A percentile compares a stretch with the other conserved stretches of the same genome.
phyloP scores from a whole-genome alignment of 1,139 yeast species.

The Meyerozyma sp. region DNA sequence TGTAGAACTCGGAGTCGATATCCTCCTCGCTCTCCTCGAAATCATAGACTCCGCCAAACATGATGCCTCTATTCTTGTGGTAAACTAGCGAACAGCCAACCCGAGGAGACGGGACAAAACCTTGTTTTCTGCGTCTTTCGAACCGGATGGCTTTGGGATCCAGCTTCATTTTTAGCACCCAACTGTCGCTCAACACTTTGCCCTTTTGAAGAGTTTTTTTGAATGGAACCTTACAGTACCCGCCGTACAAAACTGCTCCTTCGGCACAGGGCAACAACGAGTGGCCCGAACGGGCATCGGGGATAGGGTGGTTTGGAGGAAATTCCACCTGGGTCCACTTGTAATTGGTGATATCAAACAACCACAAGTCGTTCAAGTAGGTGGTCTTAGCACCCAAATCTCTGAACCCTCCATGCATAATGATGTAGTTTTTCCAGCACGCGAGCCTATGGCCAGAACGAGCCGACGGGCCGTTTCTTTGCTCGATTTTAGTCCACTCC shows the following conservation, averaged over 20 bases:
- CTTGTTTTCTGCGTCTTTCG: slow-evolving; percentile 87
- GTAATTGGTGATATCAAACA: slow-evolving; percentile 82
- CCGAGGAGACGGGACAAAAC: slow-evolving; percentile 83
- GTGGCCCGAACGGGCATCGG: slow-evolving; percentile 94
- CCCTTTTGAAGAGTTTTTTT: slow-evolving; percentile 88
- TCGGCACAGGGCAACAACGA: slow-evolving; percentile 77
- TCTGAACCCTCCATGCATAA: slow-evolving; percentile 88
- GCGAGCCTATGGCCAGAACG: slow-evolving; percentile 91
- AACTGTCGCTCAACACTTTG: slow-evolving; percentile 80
- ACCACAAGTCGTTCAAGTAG: slow-evolving; percentile 83
- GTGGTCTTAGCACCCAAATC: slow-evolving; percentile 83
- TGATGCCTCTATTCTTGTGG: slow-evolving; percentile 88
- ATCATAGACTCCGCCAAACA: slow-evolving; percentile 96
- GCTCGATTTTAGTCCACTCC: slow-evolving; percentile 87
- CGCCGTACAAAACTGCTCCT: slow-evolving; percentile 88
- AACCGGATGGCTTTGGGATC: slow-evolving; percentile 78
- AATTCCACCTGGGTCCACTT: slow-evolving; percentile 90
- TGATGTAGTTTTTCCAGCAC: slow-evolving; percentile 83
- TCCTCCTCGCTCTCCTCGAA: slow-evolving; percentile 93
- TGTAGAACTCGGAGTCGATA: slow-evolving; percentile 78
- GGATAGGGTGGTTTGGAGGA: slow-evolving; percentile 73
- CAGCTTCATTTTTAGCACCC: slow-evolving; percentile 84
- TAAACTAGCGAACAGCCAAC: slow-evolving; percentile 91
- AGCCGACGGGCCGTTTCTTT: slow-evolving; percentile 71
- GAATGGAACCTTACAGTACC: slow-evolving; percentile 90